Percentiles rank a stretch among this genome's conserved stretches.
Evolutionary conservation across 2,329 filamentous ascomycete species (phyloP).

Genomic region (Diplocarpon mali): DNA sequence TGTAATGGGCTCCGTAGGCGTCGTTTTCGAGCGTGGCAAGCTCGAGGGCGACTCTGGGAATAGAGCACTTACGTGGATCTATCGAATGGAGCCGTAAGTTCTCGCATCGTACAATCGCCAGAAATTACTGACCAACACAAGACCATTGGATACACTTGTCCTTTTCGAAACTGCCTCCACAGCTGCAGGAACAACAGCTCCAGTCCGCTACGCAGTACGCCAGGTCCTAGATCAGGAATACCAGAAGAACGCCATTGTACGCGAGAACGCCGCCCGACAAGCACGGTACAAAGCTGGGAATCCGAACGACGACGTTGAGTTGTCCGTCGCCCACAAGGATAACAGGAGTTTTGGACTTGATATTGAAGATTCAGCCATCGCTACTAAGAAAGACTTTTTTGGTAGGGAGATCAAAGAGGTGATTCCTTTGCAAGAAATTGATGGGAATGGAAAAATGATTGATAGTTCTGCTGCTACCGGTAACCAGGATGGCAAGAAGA

Average conservation of each 20-base stretch:
- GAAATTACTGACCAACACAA: constrained; percentile 16
- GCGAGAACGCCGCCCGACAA: constrained; percentile 55
- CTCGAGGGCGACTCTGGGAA: constrained; percentile 57
- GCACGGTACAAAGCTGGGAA: constrained; percentile 49
- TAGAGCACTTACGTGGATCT: constrained; percentile 60
- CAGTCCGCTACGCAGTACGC: constrained; percentile 82
- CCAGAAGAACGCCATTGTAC: constrained; percentile 56
- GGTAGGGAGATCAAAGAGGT: constrained; percentile 53
- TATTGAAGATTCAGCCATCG: constrained; percentile 14
- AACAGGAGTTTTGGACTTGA: constrained; percentile 15
- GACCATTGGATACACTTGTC: constrained; percentile 64
- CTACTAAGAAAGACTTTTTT: constrained; percentile 74
- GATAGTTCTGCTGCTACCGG: too few relatives aligned
- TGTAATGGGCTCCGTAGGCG: constrained; percentile 71
- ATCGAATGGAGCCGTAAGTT: constrained; percentile 87
- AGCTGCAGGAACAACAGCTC: constrained; percentile 45
- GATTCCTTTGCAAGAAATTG: constrained; percentile 31
- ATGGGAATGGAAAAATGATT: constrained; percentile 36
- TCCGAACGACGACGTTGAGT: constrained; percentile 27
- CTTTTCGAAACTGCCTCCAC: constrained; percentile 60
- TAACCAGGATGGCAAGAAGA: constrained; percentile 43
- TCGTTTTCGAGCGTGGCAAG: constrained; percentile 69
- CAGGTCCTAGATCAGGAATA: constrained; percentile 91
- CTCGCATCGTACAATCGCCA: background rate
- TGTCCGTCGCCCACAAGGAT: constrained; percentile 17